Base-by-base conservation (phyloP, 176 grass and related monocot species). In the Musa acuminata region DNA sequence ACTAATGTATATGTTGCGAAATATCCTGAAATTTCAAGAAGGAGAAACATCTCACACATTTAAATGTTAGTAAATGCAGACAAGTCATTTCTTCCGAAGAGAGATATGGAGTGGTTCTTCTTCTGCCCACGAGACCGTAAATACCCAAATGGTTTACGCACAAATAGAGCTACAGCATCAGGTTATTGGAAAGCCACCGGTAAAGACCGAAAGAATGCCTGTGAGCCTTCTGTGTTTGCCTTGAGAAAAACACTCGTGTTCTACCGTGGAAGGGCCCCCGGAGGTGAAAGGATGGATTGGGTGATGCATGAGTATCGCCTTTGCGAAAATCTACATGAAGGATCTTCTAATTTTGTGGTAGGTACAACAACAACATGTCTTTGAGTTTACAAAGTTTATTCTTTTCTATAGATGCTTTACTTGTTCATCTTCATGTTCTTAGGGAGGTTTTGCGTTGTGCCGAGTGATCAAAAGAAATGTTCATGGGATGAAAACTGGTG, bases 21-120 rank as follows among this genome's bases (percentile, higher is more conserved):
- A 17, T 16, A 12, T 16, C 13, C 17, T 57, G 13, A 57, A 16
- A 4, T 64, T 8, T 64, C 8, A 11, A 24, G 62, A 64, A 20
- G 19, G 62, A 8, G 24, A 64, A 21, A 24, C 8, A 26, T 12
- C 12, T 26, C 10, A 25, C 11, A 13, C 10, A 10, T 2, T 8
- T 23, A 65, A 27, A 23, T 24, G 23, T 65, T 65, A 20, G 26
- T 65, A 26, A 26, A 65, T 79, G 70, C 69, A 84, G 82, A 79
- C 49, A 79, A 84, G 53, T 84, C 82, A 16, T 84, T 84, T 55
- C 76, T 84, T 64, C 82, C 76, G 0, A 84, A 79, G 55, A 84
- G 76, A 74, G 82, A 84, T 67, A 64, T 59, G 26, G 82, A 79
- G 75, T 84, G 82, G 82, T 84, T 84, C 55, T 84, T 84, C 82